Conservation (phyloP, 495 filamentous ascomycete genomes). For the Aspergillus incahuasiensis region DNA sequence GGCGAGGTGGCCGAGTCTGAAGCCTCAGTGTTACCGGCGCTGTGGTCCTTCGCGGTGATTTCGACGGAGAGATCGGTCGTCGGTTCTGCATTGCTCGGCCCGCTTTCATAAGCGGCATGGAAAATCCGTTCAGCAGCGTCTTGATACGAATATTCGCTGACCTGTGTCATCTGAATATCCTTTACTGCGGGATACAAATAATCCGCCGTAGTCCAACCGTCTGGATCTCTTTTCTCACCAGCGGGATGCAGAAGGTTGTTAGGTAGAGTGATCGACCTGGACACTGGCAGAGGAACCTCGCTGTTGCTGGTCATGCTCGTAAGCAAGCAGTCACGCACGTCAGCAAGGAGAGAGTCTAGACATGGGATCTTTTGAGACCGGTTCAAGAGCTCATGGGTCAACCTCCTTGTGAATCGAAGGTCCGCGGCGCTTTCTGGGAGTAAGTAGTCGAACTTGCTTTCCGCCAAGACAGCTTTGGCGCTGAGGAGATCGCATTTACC, state of each 20-base stretch:
- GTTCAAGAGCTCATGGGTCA: conserved; percentile 24
- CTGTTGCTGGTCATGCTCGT: background rate
- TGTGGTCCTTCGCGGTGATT: conserved; percentile 12
- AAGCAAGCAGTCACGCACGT: conserved; percentile 18
- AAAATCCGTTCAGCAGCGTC: conserved; percentile 27
- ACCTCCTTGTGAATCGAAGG: conserved; percentile 37
- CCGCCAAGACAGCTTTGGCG: conserved; percentile 26
- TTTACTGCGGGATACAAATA: conserved; percentile 35
- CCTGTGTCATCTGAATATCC: conserved; percentile 22
- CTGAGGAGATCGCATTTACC: conserved; percentile 20
- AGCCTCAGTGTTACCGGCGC: background rate
- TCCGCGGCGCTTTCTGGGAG: conserved; percentile 39
- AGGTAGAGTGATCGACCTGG: conserved; percentile 31
- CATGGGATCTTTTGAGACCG: conserved; percentile 1
- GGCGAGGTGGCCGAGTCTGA: background rate
- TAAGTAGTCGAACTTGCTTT: conserved; percentile 38
- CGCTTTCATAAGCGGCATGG: conserved; percentile 31
- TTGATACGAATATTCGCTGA: conserved; percentile 23
- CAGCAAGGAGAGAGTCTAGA: conserved; percentile 17
- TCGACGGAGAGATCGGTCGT: conserved; percentile 30
- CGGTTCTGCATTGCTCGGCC: conserved; percentile 26
- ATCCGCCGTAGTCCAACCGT: conserved; percentile 20
- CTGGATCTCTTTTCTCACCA: background rate
- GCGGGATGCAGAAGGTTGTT: conserved; percentile 3
- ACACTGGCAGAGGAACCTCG: conserved; percentile 24